A percentile compares a stretch with the other conserved stretches of the same genome.
Conservation (phyloP, 164 flowering plant genomes). For the Annona squamosa region DNA sequence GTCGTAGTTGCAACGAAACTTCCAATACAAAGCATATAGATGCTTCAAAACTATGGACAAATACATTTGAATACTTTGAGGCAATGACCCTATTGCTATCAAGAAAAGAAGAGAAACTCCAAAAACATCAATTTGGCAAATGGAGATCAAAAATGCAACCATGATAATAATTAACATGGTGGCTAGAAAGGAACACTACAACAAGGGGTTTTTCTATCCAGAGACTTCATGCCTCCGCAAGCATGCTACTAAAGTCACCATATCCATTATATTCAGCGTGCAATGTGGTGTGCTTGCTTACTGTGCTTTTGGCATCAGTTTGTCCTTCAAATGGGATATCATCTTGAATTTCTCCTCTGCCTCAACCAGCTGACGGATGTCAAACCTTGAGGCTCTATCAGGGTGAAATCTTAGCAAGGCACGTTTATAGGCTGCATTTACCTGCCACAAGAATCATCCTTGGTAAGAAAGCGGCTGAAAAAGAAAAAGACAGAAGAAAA, state of each 20-base stretch:
- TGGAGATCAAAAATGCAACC: neutral
- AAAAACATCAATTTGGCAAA: neutral
- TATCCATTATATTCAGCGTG: neutral
- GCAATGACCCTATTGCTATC: neutral
- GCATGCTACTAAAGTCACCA: neutral
- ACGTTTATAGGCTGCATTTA: conserved; percentile 70
- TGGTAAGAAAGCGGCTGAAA: neutral
- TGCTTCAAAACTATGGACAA: neutral
- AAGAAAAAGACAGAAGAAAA: neutral
- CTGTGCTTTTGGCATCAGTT: conserved; percentile 27
- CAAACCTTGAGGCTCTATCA: conserved; percentile 64
- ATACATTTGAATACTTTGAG: neutral
- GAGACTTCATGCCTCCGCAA: neutral
- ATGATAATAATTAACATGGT: neutral
- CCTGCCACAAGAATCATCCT: conserved; percentile 33
- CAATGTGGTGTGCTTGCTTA: neutral
- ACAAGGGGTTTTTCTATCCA: neutral
- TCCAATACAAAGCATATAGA: neutral
- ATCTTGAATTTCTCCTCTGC: conserved; percentile 95
- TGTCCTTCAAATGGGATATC: conserved; percentile 76
- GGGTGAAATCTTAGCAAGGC: conserved; percentile 87
- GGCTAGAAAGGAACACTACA: neutral
- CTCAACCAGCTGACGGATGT: conserved; percentile 74
- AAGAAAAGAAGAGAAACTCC: neutral
- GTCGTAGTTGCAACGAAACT: neutral